phyloP scores from a whole-genome alignment of 2,329 filamentous ascomycete species.

The Botrytis tulipae region DNA sequence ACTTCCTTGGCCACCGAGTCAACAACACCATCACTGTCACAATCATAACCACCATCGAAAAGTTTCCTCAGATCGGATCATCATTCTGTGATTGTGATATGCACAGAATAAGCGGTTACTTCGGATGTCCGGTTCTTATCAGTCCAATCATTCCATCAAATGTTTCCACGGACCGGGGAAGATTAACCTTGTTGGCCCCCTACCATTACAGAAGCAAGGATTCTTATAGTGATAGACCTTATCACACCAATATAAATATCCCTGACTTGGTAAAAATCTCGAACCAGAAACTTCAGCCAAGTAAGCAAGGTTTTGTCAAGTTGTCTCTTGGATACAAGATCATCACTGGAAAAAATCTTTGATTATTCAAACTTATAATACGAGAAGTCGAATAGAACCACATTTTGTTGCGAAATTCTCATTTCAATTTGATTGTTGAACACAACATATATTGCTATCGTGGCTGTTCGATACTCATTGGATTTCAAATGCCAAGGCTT shows the following conservation, averaged over 20 bases:
- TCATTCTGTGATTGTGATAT: slow-evolving; percentile 11
- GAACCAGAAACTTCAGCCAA: slow-evolving; percentile 3
- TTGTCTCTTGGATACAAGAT: slow-evolving; percentile 2
- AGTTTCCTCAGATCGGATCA: neutral
- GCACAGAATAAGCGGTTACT: neutral
- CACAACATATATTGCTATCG: neutral
- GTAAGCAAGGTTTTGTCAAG: neutral
- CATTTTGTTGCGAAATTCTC: neutral
- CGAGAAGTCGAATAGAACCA: neutral
- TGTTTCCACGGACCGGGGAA: neutral
- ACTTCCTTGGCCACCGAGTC: neutral
- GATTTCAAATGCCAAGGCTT: slow-evolving; percentile 3
- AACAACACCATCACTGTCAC: neutral
- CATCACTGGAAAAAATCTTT: neutral
- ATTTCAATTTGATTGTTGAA: neutral
- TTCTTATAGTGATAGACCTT: neutral
- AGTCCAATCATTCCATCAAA: neutral
- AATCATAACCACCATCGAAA: neutral
- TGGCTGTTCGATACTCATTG: neutral
- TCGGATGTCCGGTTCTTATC: slow-evolving; percentile 6
- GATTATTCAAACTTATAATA: neutral
- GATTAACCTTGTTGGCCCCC: neutral
- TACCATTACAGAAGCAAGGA: neutral
- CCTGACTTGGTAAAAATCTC: neutral
- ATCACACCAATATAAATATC: slow-evolving; percentile 4